Conservation (phyloP, 2,329 filamentous ascomycete genomes). For the Neopestalotiopsis sp. region DNA sequence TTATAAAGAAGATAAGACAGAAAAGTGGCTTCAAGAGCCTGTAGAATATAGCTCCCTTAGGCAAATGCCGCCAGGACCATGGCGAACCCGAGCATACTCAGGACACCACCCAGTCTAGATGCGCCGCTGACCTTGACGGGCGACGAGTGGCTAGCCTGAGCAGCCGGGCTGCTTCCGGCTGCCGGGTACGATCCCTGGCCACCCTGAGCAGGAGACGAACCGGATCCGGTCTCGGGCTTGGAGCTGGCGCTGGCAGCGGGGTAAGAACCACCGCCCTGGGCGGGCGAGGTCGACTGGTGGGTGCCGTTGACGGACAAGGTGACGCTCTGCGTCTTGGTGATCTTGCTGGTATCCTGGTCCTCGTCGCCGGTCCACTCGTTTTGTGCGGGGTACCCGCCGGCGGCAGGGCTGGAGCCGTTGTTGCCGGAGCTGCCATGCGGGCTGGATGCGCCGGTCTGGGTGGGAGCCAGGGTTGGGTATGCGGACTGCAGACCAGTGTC, state of each 20-base stretch:
- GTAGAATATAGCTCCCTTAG: not conserved
- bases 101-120: not conserved
- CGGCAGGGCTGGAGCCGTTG: not conserved
- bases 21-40: not conserved
- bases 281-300: not conserved
- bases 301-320: not conserved
- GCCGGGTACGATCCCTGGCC: not conserved
- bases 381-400: not conserved
- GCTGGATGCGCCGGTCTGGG: not conserved
- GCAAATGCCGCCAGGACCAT: not conserved
- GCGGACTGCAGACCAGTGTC: not conserved
- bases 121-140: not conserved
- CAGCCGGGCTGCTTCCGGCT: not conserved
- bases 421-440: not conserved
- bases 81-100: not conserved
- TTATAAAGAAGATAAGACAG: slow-evolving; percentile 1
- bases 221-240: not conserved
- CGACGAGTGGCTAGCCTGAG: not conserved
- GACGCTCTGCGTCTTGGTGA: not conserved
- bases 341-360: not conserved
- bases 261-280: not conserved
- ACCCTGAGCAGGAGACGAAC: too few relatives aligned
- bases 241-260: not conserved
- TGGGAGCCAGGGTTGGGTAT: not conserved
- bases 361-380: not conserved